Base-by-base conservation (phyloP, 2,329 filamentous ascomycete species). In the Exophiala calicioides region DNA sequence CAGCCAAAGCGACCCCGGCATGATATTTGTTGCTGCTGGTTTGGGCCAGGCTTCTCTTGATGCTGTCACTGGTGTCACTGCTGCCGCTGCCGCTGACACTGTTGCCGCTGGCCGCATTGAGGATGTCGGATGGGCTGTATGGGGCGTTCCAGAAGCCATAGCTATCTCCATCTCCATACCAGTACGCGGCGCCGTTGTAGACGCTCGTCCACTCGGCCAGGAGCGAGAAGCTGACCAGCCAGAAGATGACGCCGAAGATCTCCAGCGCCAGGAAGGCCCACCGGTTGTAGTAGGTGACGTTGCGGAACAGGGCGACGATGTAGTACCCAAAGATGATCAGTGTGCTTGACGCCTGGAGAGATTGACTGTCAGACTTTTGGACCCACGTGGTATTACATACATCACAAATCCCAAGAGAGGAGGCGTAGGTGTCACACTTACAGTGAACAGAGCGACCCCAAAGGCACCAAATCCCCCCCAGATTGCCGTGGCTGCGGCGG, bases 311-410 rank as follows among this genome's bases (percentile, higher is more conserved):
- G 9, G 51, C 44, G 8, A 56, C 30, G 29, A 52, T 43, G 43
- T 57, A 58, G 31, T 58, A 58, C 16, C 30, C 46, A 24, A 57
- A 58, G 30, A 54, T 36, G 12, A 57, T 18, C 24, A 58, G 44
- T 4, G 48, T 57, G 6, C 36, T 46, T 18, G 49, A 53, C 27
- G 53, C 35, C 49, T 57, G 29, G 27, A 9, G n/a, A 9, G n/a
- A 10, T 30, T 29, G 24, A 16, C 15, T 18, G 3, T 40, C n/a
- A 7, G 3, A 18, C 16, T 13, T n/a, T n/a, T n/a, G n/a, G n/a
- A n/a, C n/a, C n/a, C n/a, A n/a, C n/a, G n/a, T n/a, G n/a, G n/a
- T n/a, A n/a, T n/a, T n/a, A n/a, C n/a, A n/a, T n/a, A n/a, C n/a
- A n/a, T n/a, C n/a, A n/a, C 16, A 26, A 23, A n/a, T 9, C 27